Conservation (phyloP, 441 rosid species). For the Kokia cookei region DNA sequence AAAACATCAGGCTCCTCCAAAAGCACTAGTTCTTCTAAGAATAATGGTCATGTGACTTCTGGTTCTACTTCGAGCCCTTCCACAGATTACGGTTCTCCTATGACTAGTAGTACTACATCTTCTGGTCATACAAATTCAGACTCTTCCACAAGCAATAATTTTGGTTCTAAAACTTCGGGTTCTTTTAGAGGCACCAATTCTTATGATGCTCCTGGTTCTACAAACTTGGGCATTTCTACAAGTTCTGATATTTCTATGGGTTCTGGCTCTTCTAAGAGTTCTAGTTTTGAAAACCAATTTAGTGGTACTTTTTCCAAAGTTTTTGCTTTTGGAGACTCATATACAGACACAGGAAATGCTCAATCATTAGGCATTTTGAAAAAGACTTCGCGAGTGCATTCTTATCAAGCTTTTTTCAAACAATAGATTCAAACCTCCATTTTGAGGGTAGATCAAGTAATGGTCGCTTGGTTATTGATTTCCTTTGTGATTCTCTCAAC, state of each 20-base stretch:
- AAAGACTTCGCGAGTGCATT: conserved; percentile 6
- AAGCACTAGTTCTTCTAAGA: not conserved
- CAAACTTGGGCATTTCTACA: not conserved
- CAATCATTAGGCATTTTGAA: conserved; percentile 18
- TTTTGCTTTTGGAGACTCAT: conserved; percentile 41
- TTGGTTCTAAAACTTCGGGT: not conserved
- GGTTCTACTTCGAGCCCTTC: too few relatives aligned
- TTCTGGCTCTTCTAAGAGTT: not conserved
- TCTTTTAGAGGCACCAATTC: not conserved
- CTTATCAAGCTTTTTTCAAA: not conserved
- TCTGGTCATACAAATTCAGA: not conserved
- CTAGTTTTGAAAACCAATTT: not conserved
- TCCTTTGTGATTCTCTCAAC: conserved; percentile 28
- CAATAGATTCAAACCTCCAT: not conserved
- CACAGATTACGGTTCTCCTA: too few relatives aligned
- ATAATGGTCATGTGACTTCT: too few relatives aligned
- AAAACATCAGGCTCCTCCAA: not conserved
- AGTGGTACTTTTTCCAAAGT: conserved; percentile 23
- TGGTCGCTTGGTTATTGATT: conserved; percentile 40
- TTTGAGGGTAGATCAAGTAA: conserved; percentile 8
- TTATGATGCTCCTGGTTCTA: not conserved
- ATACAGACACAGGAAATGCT: conserved; percentile 43
- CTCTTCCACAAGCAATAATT: not conserved
- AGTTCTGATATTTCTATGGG: not conserved
- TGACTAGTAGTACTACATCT: too few relatives aligned